Evolutionary conservation across 768 basidiomycete species (phyloP).

Genomic region (Chlorophyllum brunneum): DNA sequence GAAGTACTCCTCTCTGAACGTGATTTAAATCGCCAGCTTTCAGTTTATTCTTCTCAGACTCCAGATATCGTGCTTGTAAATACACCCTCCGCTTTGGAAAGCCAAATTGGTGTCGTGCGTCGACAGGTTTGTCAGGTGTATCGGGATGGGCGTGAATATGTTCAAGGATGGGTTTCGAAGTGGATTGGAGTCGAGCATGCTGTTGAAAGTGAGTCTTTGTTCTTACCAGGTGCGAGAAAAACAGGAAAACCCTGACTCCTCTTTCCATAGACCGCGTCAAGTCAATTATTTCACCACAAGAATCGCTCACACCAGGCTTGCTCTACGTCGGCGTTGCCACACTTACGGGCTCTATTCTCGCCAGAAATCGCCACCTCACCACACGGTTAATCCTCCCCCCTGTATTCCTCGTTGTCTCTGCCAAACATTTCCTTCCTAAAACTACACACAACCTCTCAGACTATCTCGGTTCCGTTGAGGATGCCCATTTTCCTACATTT

Average conservation of each 20-base stretch:
- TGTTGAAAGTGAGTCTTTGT: conserved; percentile 65
- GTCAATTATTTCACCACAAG: conserved; percentile 73
- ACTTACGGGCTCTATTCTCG: conserved; percentile 83
- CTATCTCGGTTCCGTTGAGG: conserved; percentile 70
- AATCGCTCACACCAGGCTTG: conserved; percentile 82
- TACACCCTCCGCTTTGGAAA: conserved; percentile 71
- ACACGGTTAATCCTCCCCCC: conserved; percentile 77
- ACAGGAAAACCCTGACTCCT: neutral
- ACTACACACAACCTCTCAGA: conserved; percentile 65
- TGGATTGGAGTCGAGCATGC: conserved; percentile 87
- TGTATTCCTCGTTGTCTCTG: conserved; percentile 60
- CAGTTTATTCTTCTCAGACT: conserved; percentile 72
- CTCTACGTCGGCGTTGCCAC: conserved; percentile 89
- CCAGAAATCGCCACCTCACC: conserved; percentile 70
- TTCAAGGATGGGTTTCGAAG: conserved; percentile 68
- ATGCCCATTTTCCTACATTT: conserved; percentile 60
- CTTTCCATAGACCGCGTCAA: conserved; percentile 66
- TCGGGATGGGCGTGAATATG: conserved; percentile 52
- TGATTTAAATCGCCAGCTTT: conserved; percentile 46
- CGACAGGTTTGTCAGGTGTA: conserved; percentile 54
- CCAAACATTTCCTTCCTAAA: conserved; percentile 84
- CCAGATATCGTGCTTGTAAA: conserved; percentile 70
- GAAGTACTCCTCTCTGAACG: neutral
- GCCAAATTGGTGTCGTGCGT: conserved; percentile 69
- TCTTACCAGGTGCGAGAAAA: too few relatives aligned